Conservation (phyloP, 306 rosid genomes). For the Astragalus glycyphyllos region DNA sequence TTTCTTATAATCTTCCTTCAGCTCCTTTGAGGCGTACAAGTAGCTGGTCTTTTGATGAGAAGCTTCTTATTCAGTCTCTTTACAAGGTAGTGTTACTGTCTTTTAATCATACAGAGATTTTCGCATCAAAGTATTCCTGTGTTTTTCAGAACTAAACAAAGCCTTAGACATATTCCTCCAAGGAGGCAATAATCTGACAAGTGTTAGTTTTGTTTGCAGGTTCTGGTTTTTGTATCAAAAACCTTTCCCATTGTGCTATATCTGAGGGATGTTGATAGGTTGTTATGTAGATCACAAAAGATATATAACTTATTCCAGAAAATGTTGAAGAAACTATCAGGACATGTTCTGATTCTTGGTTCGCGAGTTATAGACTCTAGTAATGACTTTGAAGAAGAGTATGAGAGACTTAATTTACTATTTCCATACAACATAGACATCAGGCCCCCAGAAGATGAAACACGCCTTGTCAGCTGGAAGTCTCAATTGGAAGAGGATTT, state of each 20-base stretch:
- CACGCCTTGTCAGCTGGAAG: constrained; percentile 91
- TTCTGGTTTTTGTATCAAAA: constrained; percentile 73
- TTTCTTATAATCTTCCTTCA: constrained; percentile 39
- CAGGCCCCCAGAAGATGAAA: constrained; percentile 81
- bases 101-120: neutral
- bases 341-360: constrained; percentile 84
- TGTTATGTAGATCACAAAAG: constrained; percentile 72
- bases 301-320: constrained; percentile 74
- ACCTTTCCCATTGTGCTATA: constrained; percentile 79
- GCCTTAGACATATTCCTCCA: constrained; percentile 1
- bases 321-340: constrained; percentile 83
- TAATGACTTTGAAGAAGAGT: constrained; percentile 62
- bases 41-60: constrained; percentile 96
- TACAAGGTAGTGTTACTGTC: constrained; percentile 73
- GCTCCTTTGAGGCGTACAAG: constrained; percentile 71
- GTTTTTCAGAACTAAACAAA: constrained; percentile 21
- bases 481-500: constrained; percentile 86
- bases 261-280: constrained; percentile 75
- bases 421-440: constrained; percentile 89
- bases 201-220: constrained; percentile 58
- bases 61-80: constrained; percentile 79
- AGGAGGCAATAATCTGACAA: constrained; percentile 18
- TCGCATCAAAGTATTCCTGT: neutral
- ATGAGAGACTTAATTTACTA: constrained; percentile 69
- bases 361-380: constrained; percentile 65